phyloP scores from a whole-genome alignment of 805 yeast genomes.

The Candida ortonii region DNA sequence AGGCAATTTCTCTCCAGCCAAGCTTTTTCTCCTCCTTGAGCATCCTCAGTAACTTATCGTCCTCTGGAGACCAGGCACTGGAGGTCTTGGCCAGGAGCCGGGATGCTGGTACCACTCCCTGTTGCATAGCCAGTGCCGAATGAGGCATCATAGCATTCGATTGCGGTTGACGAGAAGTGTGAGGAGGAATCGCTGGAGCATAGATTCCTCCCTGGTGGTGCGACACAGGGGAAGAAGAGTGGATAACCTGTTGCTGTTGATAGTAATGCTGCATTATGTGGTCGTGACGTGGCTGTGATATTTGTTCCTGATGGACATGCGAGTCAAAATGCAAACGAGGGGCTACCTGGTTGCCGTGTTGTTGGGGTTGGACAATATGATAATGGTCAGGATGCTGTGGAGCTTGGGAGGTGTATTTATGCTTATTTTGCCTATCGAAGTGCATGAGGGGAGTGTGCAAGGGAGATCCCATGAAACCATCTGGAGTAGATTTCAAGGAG shows the following conservation, averaged over 20 bases:
- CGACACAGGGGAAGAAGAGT: not conserved
- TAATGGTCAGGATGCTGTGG: too few species aligned
- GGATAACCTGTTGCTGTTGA: conserved; percentile 1
- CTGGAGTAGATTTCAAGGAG: too few species aligned
- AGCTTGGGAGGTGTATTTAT: too few species aligned
- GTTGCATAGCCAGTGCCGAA: conserved; percentile 1
- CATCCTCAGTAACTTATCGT: conserved; percentile 67
- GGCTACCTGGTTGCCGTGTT: too few species aligned
- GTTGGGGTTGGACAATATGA: too few species aligned
- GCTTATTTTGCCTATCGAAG: too few species aligned
- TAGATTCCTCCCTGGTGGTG: not conserved
- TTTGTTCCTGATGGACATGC: too few species aligned
- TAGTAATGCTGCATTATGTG: too few species aligned
- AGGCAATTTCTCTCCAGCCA: conserved; percentile 87
- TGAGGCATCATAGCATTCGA: not conserved
- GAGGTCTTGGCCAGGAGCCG: conserved; percentile 23
- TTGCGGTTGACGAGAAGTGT: conserved; percentile 1
- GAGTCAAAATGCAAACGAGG: too few species aligned
- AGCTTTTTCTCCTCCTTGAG: conserved; percentile 78
- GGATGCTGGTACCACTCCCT: conserved; percentile 5
- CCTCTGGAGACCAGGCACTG: conserved; percentile 74
- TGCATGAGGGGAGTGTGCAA: too few species aligned
- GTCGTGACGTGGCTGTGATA: too few species aligned
- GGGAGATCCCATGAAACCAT: too few species aligned
- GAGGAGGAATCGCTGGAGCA: conserved; percentile 1